A percentile compares a stretch with the other conserved stretches of the same genome.
Conservation (phyloP, 176 grass and related monocot species). For the Triticum turgidum region DNA sequence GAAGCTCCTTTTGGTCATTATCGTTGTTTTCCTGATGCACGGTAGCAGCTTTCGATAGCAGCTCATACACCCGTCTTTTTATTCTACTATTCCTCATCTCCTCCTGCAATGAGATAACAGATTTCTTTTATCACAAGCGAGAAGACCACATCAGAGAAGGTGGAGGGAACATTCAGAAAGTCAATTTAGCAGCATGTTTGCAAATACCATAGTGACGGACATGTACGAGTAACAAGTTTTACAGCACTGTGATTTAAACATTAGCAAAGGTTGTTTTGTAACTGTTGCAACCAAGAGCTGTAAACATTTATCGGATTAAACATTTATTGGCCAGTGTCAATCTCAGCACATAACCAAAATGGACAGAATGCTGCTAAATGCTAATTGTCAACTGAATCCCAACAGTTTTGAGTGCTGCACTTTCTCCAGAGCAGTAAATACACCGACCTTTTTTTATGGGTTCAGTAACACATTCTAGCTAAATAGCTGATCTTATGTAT, state of each 20-base stretch:
- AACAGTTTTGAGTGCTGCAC: neutral
- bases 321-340: neutral
- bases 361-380: neutral
- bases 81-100: constrained; percentile 85
- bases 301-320: neutral
- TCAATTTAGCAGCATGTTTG: neutral
- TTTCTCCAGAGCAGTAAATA: neutral
- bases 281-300: neutral
- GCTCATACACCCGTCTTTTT: constrained; percentile 65
- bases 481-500: neutral
- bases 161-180: neutral
- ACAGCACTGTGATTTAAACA: neutral
- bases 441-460: neutral
- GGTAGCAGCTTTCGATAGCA: constrained; percentile 73
- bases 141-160: neutral
- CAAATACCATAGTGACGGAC: neutral
- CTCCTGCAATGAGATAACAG: constrained; percentile 52
- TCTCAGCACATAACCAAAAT: neutral
- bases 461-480: neutral
- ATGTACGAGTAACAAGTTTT: neutral
- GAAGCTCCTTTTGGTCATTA: constrained; percentile 56
- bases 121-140: constrained; percentile 4
- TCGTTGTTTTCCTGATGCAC: constrained; percentile 10
- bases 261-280: neutral
- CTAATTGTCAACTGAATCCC: neutral